phyloP scores from a whole-genome alignment of 129 eudicot species.

The Pseudognaphalium luteoalbum region DNA sequence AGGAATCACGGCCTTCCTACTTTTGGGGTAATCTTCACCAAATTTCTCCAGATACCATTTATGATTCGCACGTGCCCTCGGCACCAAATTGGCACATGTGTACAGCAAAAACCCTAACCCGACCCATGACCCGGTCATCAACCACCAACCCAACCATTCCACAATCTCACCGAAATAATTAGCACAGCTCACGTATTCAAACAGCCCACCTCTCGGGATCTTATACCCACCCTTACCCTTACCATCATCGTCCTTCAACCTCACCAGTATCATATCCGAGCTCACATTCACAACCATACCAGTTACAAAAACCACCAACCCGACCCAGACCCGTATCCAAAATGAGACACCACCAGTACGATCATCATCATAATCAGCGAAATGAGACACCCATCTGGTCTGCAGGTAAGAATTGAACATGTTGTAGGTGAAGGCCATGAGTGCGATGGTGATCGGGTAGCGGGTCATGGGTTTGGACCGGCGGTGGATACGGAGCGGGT shows the following conservation, averaged over 20 bases:
- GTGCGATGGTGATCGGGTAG: slow-evolving; percentile 58
- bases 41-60: slow-evolving; percentile 84
- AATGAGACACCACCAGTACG: slow-evolving; percentile 50
- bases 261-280: slow-evolving; percentile 62
- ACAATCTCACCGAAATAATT: slow-evolving; percentile 86
- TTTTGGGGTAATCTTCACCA: slow-evolving; percentile 78
- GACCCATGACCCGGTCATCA: slow-evolving; percentile 83
- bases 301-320: slow-evolving; percentile 47
- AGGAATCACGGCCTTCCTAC: slow-evolving; percentile 80
- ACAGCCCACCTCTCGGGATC: slow-evolving; percentile 79
- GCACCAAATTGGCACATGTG: slow-evolving; percentile 84
- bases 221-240: slow-evolving; percentile 61
- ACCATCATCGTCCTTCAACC: slow-evolving; percentile 46
- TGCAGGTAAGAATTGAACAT: slow-evolving; percentile 70
- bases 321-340: slow-evolving; percentile 65
- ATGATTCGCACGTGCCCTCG: slow-evolving; percentile 73
- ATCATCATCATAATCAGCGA: slow-evolving; percentile 54
- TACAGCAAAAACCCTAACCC: slow-evolving; percentile 74
- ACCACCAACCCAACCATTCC: slow-evolving; percentile 89
- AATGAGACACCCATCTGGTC: slow-evolving; percentile 70
- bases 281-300: slow-evolving; percentile 71
- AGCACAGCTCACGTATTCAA: slow-evolving; percentile 73
- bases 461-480: slow-evolving; percentile 19
- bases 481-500: slow-evolving; percentile 62
- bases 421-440: slow-evolving; percentile 63